phyloP scores from a whole-genome alignment of 2,329 filamentous ascomycete species.

The Cordyceps javanica region DNA sequence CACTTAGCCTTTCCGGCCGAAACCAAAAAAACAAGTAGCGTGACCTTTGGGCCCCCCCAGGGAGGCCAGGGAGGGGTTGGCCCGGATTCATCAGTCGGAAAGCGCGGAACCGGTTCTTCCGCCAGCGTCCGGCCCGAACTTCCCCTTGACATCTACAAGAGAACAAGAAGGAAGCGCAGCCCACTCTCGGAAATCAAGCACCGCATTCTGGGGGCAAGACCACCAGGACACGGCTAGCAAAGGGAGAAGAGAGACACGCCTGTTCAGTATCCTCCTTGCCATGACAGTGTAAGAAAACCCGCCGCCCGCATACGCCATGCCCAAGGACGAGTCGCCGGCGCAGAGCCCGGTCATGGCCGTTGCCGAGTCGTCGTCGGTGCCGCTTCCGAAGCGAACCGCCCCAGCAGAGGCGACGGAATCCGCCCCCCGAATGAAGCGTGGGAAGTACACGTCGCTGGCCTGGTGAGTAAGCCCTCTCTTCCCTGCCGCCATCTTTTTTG shows the following conservation, averaged over 20 bases:
- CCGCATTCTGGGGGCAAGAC: background rate
- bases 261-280: background rate
- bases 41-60: background rate
- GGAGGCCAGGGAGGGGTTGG: too few species aligned
- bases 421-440: slow-evolving; percentile 23
- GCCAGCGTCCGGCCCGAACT: background rate
- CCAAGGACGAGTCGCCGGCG: slow-evolving; percentile 5
- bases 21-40: background rate
- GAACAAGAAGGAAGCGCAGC: background rate
- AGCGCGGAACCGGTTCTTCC: background rate
- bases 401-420: slow-evolving; percentile 1
- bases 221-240: background rate
- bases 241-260: background rate
- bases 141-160: slow-evolving; percentile 1
- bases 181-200: slow-evolving; percentile 3
- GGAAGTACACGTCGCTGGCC: slow-evolving; percentile 32
- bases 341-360: background rate
- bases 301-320: background rate
- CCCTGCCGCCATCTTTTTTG: background rate
- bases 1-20: background rate
- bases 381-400: slow-evolving; percentile 13
- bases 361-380: background rate
- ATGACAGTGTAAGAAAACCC: background rate
- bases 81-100: background rate
- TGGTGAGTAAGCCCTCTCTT: slow-evolving; percentile 27